These are phyloP conservation scores for Angophora floribunda DNA, from an alignment of 345 rosid species.

Conservation along the genomic window DNA sequence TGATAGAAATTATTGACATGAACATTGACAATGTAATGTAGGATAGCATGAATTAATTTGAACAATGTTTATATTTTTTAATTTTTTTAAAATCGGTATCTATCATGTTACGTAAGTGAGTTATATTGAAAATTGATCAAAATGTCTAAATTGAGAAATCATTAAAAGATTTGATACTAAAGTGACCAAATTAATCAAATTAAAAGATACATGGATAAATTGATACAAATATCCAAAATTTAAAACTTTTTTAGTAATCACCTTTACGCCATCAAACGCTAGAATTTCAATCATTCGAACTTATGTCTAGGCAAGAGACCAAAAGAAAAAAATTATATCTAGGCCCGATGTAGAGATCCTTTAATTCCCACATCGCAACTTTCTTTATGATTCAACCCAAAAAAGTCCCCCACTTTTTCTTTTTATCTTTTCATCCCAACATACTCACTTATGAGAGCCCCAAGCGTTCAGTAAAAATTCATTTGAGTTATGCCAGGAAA, in stretches of 20 bases:
- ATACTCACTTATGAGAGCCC: neutral
- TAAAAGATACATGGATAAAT: accelerated
- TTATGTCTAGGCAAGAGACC: too few relatives aligned
- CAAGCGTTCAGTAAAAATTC: neutral
- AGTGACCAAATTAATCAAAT: too few relatives aligned
- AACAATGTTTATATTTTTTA: too few relatives aligned
- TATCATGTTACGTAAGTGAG: too few relatives aligned
- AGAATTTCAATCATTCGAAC: neutral
- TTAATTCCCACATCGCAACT: neutral
- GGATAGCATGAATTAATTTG: accelerated
- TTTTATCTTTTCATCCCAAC: neutral
- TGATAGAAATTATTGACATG: accelerated
- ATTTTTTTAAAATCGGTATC: accelerated
- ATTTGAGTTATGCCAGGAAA: neutral
- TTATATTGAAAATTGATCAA: accelerated
- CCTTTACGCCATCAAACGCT: neutral
- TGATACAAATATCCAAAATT: too few relatives aligned
- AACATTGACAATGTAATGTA: too few relatives aligned
- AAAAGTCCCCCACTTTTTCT: neutral
- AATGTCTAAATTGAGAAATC: too few relatives aligned
- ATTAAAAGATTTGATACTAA: too few relatives aligned
- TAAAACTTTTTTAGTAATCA: too few relatives aligned
- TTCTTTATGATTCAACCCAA: neutral
- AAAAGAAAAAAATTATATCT: too few relatives aligned
- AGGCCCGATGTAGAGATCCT: neutral